These are phyloP conservation scores for Mychonastes homosphaera DNA, from an alignment of 139 green algal species.

Conservation along the genomic window DNA sequence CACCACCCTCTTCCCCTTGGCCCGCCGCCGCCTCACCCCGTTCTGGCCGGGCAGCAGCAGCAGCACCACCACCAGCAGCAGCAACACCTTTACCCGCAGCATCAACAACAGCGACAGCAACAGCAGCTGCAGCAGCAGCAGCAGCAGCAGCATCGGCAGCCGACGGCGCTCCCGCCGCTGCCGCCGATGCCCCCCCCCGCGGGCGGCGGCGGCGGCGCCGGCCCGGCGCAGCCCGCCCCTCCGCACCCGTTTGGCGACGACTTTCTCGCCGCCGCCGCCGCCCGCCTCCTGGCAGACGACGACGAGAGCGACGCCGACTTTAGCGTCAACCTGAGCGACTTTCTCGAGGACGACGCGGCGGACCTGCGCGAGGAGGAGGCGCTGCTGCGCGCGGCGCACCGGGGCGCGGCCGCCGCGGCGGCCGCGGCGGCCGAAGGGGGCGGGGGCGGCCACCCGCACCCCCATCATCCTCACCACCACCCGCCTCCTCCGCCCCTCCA, in stretches of 20 bases:
- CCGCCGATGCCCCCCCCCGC: not conserved
- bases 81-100: not conserved
- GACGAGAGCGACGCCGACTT: no score
- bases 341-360: not conserved
- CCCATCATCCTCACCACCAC: no score
- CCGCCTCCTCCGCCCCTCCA: no score
- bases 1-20: not conserved
- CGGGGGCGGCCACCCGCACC: no score
- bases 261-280: not conserved
- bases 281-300: no score
- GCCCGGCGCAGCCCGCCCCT: not conserved
- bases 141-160: not conserved
- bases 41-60: not conserved
- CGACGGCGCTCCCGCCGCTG: not conserved
- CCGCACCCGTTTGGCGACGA: not conserved
- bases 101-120: conserved; percentile 1
- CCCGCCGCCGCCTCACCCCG: not conserved
- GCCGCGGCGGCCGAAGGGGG: no score
- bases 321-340: conserved; percentile 15
- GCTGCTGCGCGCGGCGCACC: no score
- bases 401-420: no score
- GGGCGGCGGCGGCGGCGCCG: not conserved
- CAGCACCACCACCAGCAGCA: conserved; percentile 2
- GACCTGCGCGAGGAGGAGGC: not conserved
- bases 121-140: conserved; percentile 1